Evolutionary conservation across 768 basidiomycete genomes (phyloP).

Genomic region (Cystofilobasidium capitatum): DNA sequence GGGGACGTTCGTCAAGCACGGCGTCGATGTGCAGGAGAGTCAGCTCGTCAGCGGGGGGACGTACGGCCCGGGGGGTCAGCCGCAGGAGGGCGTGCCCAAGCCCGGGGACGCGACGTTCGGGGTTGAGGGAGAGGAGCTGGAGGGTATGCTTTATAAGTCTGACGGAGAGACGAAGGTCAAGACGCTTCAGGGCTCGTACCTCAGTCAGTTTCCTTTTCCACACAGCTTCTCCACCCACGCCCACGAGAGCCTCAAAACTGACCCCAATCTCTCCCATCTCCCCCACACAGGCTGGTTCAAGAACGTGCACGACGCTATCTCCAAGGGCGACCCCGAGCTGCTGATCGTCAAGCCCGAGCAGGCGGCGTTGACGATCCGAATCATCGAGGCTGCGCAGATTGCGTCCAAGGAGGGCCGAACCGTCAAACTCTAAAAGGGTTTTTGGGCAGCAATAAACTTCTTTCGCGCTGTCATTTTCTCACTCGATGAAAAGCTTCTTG

Average conservation of each 20-base stretch:
- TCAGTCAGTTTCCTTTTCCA: not conserved
- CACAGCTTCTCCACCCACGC: slow-evolving; percentile 40
- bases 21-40: slow-evolving; percentile 69
- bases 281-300: slow-evolving; percentile 41
- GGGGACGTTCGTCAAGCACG: slow-evolving; percentile 65
- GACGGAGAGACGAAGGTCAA: slow-evolving; percentile 43
- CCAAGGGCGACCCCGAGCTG: slow-evolving; percentile 9
- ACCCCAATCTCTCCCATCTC: too few species aligned
- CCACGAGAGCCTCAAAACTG: slow-evolving; percentile 40
- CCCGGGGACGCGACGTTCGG: slow-evolving; percentile 41
- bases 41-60: slow-evolving; percentile 54
- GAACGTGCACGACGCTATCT: slow-evolving; percentile 57
- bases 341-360: slow-evolving; percentile 39
- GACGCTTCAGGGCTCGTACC: slow-evolving; percentile 37
- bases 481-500: too few species aligned
- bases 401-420: slow-evolving; percentile 56
- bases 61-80: slow-evolving; percentile 43
- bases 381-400: slow-evolving; percentile 63
- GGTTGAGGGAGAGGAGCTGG: slow-evolving; percentile 50
- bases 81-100: slow-evolving; percentile 34
- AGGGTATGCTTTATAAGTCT: slow-evolving; percentile 55
- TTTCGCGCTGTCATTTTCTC: too few species aligned
- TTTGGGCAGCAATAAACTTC: too few species aligned
- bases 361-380: slow-evolving; percentile 55
- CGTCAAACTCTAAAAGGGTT: slow-evolving; percentile 35